Evolutionary conservation across 176 grass and related monocot species (phyloP).

Genomic region (Oryza glaberrima): DNA sequence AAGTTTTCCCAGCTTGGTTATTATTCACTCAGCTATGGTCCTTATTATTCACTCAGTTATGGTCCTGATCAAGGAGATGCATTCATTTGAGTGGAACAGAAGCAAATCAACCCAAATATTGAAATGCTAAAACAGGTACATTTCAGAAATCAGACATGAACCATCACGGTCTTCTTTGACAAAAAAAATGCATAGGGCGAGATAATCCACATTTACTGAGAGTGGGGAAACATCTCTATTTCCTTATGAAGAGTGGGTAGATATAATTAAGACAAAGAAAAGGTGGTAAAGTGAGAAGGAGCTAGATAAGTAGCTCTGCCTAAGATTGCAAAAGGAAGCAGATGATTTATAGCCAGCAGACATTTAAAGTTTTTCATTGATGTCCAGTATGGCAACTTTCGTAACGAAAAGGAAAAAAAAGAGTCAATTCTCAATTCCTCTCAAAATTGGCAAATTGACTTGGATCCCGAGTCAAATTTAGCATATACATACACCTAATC

Average conservation of each 20-base stretch:
- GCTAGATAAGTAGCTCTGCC: neutral
- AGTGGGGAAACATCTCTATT: neutral
- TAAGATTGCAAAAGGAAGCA: neutral
- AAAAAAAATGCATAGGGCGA: no score
- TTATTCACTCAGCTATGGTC: no score
- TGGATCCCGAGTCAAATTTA: slow-evolving; percentile 2
- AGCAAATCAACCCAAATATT: neutral
- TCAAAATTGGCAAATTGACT: neutral
- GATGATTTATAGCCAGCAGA: neutral
- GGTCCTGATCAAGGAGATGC: neutral
- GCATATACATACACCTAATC: neutral
- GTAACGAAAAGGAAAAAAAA: neutral
- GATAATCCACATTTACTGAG: neutral
- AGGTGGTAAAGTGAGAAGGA: neutral
- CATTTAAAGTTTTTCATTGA: neutral
- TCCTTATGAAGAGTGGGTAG: neutral
- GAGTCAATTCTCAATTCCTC: neutral
- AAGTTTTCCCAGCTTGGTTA: neutral
- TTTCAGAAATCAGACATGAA: no score
- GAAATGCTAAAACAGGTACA: no score
- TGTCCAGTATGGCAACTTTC: neutral
- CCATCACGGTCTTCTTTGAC: no score
- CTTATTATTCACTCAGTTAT: no score
- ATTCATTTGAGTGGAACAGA: neutral
- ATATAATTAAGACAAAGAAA: neutral